Percentiles rank a stretch among this genome's conserved stretches.
Conservation (phyloP, 139 green algal species). For the Coelastrella sp. region DNA sequence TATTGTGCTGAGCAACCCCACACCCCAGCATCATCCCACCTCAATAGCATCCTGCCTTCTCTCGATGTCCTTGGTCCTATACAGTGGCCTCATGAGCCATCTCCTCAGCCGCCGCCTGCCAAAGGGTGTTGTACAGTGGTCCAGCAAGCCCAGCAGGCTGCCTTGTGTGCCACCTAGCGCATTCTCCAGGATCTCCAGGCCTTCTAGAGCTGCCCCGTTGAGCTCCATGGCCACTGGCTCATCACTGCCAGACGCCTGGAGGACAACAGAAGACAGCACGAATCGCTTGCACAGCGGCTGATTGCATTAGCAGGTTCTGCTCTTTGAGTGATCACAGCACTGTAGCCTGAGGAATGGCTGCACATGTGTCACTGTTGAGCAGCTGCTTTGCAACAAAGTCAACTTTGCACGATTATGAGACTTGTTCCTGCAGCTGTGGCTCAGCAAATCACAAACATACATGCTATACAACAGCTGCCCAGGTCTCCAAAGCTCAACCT, state of each 20-base stretch:
- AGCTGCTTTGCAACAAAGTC: no score
- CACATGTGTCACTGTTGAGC: no score
- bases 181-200: conserved; percentile 96
- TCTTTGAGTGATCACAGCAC: no score
- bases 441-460: no score
- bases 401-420: no score
- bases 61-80: conserved; percentile 74
- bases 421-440: no score
- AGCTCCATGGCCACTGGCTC: conserved; percentile 76
- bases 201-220: conserved; percentile 94
- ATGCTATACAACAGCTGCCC: no score
- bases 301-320: no score
- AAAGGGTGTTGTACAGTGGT: conserved; percentile 90
- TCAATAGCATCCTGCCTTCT: conserved; percentile 82
- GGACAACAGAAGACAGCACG: not conserved
- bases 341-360: no score
- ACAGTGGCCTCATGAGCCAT: conserved; percentile 93
- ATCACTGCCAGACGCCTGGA: conserved; percentile 34
- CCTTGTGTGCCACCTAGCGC: conserved; percentile 79
- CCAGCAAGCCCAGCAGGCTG: conserved; percentile 88
- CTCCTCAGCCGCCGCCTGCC: conserved; percentile 88
- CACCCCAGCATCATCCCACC: conserved; percentile 11
- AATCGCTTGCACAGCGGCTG: no score
- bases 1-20: no score
- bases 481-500: not conserved